A percentile compares a stretch with the other conserved stretches of the same genome.
Evolutionary conservation across 202 grass and related monocot genomes (phyloP).

Genomic region (Schoenoplectus tabernaemontani): DNA sequence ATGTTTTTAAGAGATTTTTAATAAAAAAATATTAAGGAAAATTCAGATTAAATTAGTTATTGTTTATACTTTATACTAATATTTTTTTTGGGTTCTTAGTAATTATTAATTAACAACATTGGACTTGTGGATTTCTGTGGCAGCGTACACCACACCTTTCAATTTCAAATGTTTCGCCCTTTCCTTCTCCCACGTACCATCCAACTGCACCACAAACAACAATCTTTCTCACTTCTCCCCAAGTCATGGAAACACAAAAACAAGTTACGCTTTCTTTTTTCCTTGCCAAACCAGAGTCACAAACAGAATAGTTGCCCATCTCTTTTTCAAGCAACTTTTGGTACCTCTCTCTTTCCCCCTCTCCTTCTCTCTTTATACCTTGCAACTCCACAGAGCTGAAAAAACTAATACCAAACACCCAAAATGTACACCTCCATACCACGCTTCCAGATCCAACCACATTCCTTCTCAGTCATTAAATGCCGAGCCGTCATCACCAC

Average conservation of each 20-base stretch:
- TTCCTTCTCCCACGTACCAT: conserved; percentile 33
- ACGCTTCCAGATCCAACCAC: conserved; percentile 26
- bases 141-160: conserved; percentile 1
- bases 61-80: no score
- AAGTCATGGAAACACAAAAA: background rate
- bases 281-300: background rate
- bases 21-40: no score
- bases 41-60: no score
- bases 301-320: background rate
- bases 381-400: background rate
- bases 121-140: background rate
- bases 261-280: background rate
- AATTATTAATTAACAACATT: background rate
- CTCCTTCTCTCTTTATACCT: background rate
- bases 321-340: background rate
- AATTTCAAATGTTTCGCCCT: conserved; percentile 3
- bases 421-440: conserved; percentile 43
- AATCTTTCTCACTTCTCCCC: background rate
- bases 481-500: conserved; percentile 20
- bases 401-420: background rate
- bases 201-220: conserved; percentile 6
- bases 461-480: conserved; percentile 18
- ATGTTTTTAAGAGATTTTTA: no score
- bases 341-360: background rate
- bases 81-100: background rate